A percentile compares a stretch with the other conserved stretches of the same genome.
These are phyloP conservation scores for Plantago coronopus DNA, from an alignment of 305 asterid genomes.

Conservation along the genomic window DNA sequence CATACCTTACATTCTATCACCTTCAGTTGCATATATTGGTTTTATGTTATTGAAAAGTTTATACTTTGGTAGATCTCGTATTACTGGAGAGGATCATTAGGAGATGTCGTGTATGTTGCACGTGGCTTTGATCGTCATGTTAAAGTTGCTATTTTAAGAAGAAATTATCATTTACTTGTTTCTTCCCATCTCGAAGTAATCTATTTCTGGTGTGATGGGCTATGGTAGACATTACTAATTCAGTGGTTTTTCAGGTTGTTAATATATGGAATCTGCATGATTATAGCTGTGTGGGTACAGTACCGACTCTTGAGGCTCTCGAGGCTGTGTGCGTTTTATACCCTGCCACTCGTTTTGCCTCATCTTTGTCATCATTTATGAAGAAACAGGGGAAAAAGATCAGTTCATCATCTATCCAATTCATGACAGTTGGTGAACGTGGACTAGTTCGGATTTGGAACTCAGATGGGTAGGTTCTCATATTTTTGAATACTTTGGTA, in stretches of 20 bases:
- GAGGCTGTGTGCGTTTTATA: slow-evolving; percentile 71
- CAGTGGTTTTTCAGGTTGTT: slow-evolving; percentile 60
- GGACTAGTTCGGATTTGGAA: slow-evolving; percentile 91
- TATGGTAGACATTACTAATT: slow-evolving; percentile 24
- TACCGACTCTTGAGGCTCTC: slow-evolving; percentile 78
- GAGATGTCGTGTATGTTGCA: neutral
- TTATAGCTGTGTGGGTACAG: slow-evolving; percentile 60
- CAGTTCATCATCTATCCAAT: slow-evolving; percentile 49
- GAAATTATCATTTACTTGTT: neutral
- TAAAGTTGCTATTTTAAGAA: neutral
- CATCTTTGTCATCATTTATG: slow-evolving; percentile 39
- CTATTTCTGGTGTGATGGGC: neutral
- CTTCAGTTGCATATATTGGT: slow-evolving; percentile 6
- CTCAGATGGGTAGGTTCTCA: slow-evolving; percentile 64
- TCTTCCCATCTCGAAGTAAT: neutral
- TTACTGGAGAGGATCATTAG: neutral
- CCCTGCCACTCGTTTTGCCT: slow-evolving; percentile 56
- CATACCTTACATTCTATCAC: too few species aligned
- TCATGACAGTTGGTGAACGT: slow-evolving; percentile 92
- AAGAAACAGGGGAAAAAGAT: slow-evolving; percentile 44
- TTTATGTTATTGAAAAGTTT: slow-evolving; percentile 3
- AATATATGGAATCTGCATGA: slow-evolving; percentile 84
- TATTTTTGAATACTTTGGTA: slow-evolving; percentile 3
- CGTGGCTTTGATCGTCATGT: neutral
- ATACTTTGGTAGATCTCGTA: neutral